phyloP scores from a whole-genome alignment of 495 filamentous ascomycete genomes.

The Trichoderma reesei region DNA sequence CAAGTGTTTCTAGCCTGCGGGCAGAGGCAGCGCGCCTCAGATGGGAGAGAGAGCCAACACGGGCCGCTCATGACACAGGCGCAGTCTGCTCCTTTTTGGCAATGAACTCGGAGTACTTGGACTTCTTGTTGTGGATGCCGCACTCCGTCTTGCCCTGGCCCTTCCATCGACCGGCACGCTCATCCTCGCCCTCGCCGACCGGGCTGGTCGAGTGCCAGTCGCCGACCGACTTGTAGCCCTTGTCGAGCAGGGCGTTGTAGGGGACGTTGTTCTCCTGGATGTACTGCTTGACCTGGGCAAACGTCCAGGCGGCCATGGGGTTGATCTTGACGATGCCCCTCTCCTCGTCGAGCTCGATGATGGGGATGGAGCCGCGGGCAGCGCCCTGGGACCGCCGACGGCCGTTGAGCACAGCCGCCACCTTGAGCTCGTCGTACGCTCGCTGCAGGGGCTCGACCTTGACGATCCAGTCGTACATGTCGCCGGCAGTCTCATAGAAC shows the following conservation, averaged over 20 bases:
- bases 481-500: conserved; percentile 76
- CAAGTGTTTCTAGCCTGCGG: not conserved
- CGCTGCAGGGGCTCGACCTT: conserved; percentile 96
- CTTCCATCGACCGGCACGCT: conserved; percentile 96
- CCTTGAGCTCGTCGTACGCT: conserved; percentile 78
- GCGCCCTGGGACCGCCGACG: conserved; percentile 88
- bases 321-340: conserved; percentile 91
- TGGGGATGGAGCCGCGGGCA: conserved; percentile 75
- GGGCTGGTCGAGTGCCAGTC: conserved; percentile 97
- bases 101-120: conserved; percentile 79
- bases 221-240: conserved; percentile 91
- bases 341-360: conserved; percentile 87
- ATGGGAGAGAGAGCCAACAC: not conserved
- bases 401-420: conserved; percentile 90
- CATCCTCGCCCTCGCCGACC: conserved; percentile 82
- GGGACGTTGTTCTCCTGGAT: conserved; percentile 77
- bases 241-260: conserved; percentile 84
- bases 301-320: conserved; percentile 94
- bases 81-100: conserved; percentile 43
- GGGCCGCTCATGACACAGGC: not conserved
- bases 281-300: conserved; percentile 80
- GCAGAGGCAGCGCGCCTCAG: not conserved
- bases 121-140: conserved; percentile 94
- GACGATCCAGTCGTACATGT: conserved; percentile 92
- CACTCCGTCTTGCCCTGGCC: conserved; percentile 92